These are phyloP conservation scores for Mikania micrantha DNA, from an alignment of 129 eudicot genomes.

Conservation along the genomic window DNA sequence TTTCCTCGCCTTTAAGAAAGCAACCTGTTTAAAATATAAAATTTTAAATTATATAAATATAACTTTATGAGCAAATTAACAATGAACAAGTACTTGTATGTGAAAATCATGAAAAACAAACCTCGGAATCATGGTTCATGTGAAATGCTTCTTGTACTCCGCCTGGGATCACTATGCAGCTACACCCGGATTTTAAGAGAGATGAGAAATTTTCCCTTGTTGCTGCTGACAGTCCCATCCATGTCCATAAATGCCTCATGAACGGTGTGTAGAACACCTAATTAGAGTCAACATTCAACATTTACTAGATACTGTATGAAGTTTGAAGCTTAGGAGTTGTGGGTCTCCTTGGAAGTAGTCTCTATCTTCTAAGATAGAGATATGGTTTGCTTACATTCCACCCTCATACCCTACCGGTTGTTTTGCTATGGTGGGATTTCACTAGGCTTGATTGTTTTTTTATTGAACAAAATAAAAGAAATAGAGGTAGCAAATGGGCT, in stretches of 20 bases:
- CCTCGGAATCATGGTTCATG: slow-evolving; percentile 89
- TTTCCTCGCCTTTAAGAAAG: slow-evolving; percentile 54
- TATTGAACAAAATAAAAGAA: not conserved
- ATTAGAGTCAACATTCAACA: not conserved
- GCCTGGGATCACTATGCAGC: slow-evolving; percentile 89
- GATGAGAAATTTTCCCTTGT: slow-evolving; percentile 54
- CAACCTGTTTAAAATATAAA: slow-evolving; percentile 38
- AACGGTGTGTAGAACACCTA: slow-evolving; percentile 87
- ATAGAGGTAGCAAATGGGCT: not conserved
- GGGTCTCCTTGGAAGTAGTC: too few relatives aligned
- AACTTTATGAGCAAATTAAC: not conserved
- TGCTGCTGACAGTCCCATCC: slow-evolving; percentile 77
- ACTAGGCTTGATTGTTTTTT: too few relatives aligned
- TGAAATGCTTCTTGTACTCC: slow-evolving; percentile 79
- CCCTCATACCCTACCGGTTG: too few relatives aligned
- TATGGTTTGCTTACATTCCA: too few relatives aligned
- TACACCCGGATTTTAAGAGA: slow-evolving; percentile 55
- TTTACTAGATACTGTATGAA: not conserved
- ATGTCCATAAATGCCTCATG: slow-evolving; percentile 84
- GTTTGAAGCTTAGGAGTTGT: too few relatives aligned
- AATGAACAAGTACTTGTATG: not conserved
- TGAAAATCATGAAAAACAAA: slow-evolving; percentile 17
- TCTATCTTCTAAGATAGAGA: too few relatives aligned
- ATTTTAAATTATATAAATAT: not conserved
- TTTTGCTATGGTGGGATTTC: too few relatives aligned